Conservation (phyloP, 208 protist genomes). For the Trypanosoma melophagium region DNA sequence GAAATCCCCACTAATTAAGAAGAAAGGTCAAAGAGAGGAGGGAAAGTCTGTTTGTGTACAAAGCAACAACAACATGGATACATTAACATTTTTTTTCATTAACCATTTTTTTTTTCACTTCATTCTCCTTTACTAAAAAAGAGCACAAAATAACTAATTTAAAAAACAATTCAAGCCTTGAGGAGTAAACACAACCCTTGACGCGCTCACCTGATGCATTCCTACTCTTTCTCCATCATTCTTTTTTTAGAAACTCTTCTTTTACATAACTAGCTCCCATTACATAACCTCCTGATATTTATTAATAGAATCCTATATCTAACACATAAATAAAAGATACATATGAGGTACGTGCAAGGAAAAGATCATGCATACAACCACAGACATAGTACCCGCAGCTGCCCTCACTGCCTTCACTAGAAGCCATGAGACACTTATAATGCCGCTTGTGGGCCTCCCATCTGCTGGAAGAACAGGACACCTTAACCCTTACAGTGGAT, state of each 20-base stretch:
- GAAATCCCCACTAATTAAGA: not conserved
- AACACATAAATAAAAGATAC: not conserved
- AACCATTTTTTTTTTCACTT: not conserved
- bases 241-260: too few relatives aligned
- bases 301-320: not conserved
- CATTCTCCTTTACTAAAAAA: too few relatives aligned
- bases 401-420: not conserved
- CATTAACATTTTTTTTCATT: not conserved
- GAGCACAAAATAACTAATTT: too few relatives aligned
- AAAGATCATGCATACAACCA: constrained; percentile 1
- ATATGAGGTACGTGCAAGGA: not conserved
- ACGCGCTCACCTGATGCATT: too few relatives aligned
- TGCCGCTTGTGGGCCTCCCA: constrained; percentile 24
- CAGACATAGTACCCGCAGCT: constrained; percentile 28
- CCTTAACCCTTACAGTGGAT: too few relatives aligned
- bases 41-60: not conserved
- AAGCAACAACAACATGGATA: not conserved
- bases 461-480: constrained; percentile 21
- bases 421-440: not conserved
- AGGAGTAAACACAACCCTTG: too few relatives aligned
- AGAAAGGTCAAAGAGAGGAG: not conserved
- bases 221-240: too few relatives aligned
- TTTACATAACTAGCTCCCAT: too few relatives aligned
- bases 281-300: not conserved
- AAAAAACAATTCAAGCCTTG: too few relatives aligned